A percentile compares a stretch with the other conserved stretches of the same genome.
phyloP scores from a whole-genome alignment of 371 early-diverging fungal species.

The Neoconidiobolus thromboides region DNA sequence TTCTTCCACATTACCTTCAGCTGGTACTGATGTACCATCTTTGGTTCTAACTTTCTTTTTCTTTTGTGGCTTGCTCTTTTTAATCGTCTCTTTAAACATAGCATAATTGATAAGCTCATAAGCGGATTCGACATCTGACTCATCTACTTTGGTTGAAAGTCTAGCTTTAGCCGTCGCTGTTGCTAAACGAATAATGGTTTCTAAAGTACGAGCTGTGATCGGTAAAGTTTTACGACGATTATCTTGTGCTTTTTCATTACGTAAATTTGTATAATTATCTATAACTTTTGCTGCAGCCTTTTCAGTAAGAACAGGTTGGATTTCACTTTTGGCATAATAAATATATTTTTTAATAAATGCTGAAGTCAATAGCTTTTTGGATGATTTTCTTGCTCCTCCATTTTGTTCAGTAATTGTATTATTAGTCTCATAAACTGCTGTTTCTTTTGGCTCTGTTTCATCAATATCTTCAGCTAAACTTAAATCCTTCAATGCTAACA shows the following conservation, averaged over 20 bases:
- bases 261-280: slow-evolving; percentile 57
- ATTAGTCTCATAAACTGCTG: slow-evolving; percentile 56
- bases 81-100: slow-evolving; percentile 71
- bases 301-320: slow-evolving; percentile 44
- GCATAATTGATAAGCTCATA: slow-evolving; percentile 71
- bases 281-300: slow-evolving; percentile 63
- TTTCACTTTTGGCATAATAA: slow-evolving; percentile 58
- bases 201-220: slow-evolving; percentile 96
- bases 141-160: slow-evolving; percentile 58
- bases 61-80: slow-evolving; percentile 33
- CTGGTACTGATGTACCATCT: background rate
- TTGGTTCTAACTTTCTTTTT: background rate
- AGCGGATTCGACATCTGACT: slow-evolving; percentile 74
- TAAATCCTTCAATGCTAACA: slow-evolving; percentile 9
- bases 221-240: slow-evolving; percentile 38
- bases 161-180: slow-evolving; percentile 98
- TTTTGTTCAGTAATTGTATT: slow-evolving; percentile 16
- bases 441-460: slow-evolving; percentile 23
- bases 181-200: slow-evolving; percentile 95
- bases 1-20: slow-evolving; percentile 11
- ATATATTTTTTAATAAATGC: slow-evolving; percentile 67
- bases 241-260: slow-evolving; percentile 17
- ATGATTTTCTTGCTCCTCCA: slow-evolving; percentile 26
- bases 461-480: slow-evolving; percentile 8
- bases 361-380: slow-evolving; percentile 40